Percentiles rank a stretch among this genome's conserved stretches.
phyloP scores from a whole-genome alignment of 2,329 filamentous ascomycete species.

The Aspergillus glaucus region DNA sequence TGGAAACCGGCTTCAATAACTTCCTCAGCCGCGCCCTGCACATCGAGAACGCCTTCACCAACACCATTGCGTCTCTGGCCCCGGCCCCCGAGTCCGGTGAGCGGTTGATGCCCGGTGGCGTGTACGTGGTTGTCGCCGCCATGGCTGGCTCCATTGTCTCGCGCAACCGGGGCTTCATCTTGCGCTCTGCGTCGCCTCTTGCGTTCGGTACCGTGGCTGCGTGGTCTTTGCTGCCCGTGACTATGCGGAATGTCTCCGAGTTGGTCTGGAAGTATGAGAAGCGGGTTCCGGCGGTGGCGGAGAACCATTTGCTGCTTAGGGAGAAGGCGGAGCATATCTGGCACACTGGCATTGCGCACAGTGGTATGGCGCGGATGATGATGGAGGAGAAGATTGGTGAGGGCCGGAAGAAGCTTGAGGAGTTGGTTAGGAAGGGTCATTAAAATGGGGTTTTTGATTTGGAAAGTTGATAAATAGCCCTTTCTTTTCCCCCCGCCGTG shows the following conservation, averaged over 20 bases:
- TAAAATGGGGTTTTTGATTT: slow-evolving; percentile 36
- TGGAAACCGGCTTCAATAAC: slow-evolving; percentile 77
- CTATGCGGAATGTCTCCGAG: slow-evolving; percentile 80
- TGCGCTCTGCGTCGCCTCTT: slow-evolving; percentile 70
- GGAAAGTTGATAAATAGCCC: slow-evolving; percentile 7
- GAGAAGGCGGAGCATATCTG: slow-evolving; percentile 63
- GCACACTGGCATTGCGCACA: slow-evolving; percentile 69
- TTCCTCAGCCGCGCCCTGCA: slow-evolving; percentile 73
- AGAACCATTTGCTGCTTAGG: slow-evolving; percentile 69
- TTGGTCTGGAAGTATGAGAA: slow-evolving; percentile 91
- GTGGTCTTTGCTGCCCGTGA: slow-evolving; percentile 79
- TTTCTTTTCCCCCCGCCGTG: neutral
- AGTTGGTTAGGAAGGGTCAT: slow-evolving; percentile 87
- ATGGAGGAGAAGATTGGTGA: slow-evolving; percentile 75
- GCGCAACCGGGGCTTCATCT: slow-evolving; percentile 76
- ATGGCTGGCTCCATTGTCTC: slow-evolving; percentile 93
- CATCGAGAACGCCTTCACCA: slow-evolving; percentile 84
- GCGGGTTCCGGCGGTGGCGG: slow-evolving; percentile 72
- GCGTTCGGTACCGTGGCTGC: slow-evolving; percentile 76
- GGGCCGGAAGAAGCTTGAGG: slow-evolving; percentile 70
- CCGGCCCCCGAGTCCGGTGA: slow-evolving; percentile 81
- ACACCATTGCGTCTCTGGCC: slow-evolving; percentile 80
- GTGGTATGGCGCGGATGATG: slow-evolving; percentile 61
- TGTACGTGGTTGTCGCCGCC: slow-evolving; percentile 88
- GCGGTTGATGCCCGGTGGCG: slow-evolving; percentile 76